A percentile compares a stretch with the other conserved stretches of the same genome.
Evolutionary conservation across 768 basidiomycete species (phyloP).

Genomic region (Calocybe cyanea): DNA sequence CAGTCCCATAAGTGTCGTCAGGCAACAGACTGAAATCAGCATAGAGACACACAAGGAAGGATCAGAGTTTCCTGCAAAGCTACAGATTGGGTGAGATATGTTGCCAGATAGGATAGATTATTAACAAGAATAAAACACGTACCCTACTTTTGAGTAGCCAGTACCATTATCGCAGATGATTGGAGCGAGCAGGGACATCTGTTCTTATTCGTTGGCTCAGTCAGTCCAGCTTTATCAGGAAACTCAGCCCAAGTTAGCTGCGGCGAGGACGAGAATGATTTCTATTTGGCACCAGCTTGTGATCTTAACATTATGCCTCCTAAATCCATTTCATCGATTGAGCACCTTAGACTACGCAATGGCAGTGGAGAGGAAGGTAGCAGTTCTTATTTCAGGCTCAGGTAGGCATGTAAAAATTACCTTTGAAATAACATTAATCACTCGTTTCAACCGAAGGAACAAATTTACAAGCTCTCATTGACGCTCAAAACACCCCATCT

Average conservation of each 20-base stretch:
- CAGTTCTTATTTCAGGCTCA: constrained; percentile 52
- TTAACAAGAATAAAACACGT: constrained; percentile 22
- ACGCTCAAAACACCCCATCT: constrained; percentile 73
- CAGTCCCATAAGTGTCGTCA: constrained; percentile 1
- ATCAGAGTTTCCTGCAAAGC: constrained; percentile 98
- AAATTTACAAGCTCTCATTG: constrained; percentile 94
- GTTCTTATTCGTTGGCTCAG: background rate
- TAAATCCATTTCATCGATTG: background rate
- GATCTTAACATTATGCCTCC: too few species aligned
- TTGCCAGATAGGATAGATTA: constrained; percentile 4
- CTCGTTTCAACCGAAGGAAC: constrained; percentile 54
- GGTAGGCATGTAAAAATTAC: constrained; percentile 29
- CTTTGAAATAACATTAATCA: background rate
- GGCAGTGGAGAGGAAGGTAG: constrained; percentile 28
- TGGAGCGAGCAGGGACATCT: constrained; percentile 84
- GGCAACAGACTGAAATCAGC: background rate
- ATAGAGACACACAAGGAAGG: constrained; percentile 86
- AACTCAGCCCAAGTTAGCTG: background rate
- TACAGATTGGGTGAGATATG: constrained; percentile 24
- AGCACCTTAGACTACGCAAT: too few species aligned
- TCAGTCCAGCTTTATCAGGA: background rate
- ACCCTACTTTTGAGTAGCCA: constrained; percentile 97
- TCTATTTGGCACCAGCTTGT: background rate
- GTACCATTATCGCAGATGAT: constrained; percentile 99
- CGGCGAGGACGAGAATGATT: background rate